These are phyloP conservation scores for Dipodascus geniculatus DNA, from an alignment of 805 yeast species.

Conservation along the genomic window DNA sequence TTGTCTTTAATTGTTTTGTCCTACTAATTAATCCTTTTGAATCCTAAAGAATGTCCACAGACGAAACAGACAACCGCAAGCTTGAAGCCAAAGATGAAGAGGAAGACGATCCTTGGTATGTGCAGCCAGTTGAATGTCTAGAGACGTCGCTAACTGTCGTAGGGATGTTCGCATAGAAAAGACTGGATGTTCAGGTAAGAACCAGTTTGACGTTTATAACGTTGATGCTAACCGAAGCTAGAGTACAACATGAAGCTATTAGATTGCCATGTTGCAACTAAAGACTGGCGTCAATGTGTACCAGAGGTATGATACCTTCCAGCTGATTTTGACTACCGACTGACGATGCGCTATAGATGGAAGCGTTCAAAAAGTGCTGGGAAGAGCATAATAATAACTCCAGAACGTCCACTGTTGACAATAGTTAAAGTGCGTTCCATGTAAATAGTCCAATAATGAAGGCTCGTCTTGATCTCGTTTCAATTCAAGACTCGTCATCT, in stretches of 20 bases:
- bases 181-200: conserved; percentile 60
- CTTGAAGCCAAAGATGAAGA: conserved; percentile 28
- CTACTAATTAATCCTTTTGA: too few relatives aligned
- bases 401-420: conserved; percentile 24
- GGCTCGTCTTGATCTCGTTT: too few relatives aligned
- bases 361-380: conserved; percentile 56
- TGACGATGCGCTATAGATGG: conserved; percentile 29
- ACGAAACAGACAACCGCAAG: too few relatives aligned
- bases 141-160: not conserved
- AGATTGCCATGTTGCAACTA: conserved; percentile 69
- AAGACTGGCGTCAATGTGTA: conserved; percentile 69
- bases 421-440: not conserved
- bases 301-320: conserved; percentile 42
- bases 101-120: conserved; percentile 59
- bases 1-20: too few relatives aligned
- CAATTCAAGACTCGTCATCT: too few relatives aligned
- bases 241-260: conserved; percentile 61
- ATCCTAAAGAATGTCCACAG: too few relatives aligned
- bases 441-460: not conserved
- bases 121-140: not conserved
- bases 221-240: conserved; percentile 8
- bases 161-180: conserved; percentile 62
- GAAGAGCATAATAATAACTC: conserved; percentile 39
- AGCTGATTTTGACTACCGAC: too few relatives aligned
- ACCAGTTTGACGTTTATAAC: not conserved